Evolutionary conservation across 192 early-diverging fungal species (phyloP).

Genomic region (Coemansia sp.): DNA sequence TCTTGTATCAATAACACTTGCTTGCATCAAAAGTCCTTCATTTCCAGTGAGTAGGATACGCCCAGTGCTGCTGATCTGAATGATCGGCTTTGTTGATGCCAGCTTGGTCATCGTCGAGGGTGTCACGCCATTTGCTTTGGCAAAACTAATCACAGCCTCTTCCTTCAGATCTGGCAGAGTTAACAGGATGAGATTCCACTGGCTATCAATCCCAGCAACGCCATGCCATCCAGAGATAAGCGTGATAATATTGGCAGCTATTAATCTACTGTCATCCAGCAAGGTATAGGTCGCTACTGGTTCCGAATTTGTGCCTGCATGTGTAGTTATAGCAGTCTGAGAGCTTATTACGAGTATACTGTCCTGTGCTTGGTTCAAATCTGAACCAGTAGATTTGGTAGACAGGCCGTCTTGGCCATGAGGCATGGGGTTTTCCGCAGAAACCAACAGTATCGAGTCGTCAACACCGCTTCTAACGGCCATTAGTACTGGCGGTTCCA

Average conservation of each 20-base stretch:
- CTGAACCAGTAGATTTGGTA: neutral
- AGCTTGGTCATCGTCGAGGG: neutral
- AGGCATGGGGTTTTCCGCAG: neutral
- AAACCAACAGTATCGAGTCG: conserved; percentile 1
- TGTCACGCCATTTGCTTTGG: neutral
- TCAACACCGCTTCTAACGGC: neutral
- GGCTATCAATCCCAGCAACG: conserved; percentile 22
- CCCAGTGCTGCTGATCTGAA: conserved; percentile 21
- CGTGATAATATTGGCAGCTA: conserved; percentile 14
- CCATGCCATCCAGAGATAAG: conserved; percentile 24
- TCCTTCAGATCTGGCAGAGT: conserved; percentile 16
- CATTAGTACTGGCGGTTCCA: neutral
- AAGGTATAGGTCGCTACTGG: conserved; percentile 12
- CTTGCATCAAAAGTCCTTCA: conserved; percentile 17
- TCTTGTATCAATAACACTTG: conserved; percentile 1
- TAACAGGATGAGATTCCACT: conserved; percentile 12
- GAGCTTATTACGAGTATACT: conserved; percentile 12
- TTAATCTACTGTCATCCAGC: neutral
- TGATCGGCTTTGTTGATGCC: neutral
- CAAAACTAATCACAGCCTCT: neutral
- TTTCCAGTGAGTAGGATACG: conserved; percentile 17
- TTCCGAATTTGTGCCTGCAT: neutral
- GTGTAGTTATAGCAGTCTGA: conserved; percentile 6
- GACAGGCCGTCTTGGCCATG: neutral
- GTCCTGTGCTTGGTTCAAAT: neutral